Base-by-base conservation (phyloP, 2,329 filamentous ascomycete species). In the Monosporascus sp. region DNA sequence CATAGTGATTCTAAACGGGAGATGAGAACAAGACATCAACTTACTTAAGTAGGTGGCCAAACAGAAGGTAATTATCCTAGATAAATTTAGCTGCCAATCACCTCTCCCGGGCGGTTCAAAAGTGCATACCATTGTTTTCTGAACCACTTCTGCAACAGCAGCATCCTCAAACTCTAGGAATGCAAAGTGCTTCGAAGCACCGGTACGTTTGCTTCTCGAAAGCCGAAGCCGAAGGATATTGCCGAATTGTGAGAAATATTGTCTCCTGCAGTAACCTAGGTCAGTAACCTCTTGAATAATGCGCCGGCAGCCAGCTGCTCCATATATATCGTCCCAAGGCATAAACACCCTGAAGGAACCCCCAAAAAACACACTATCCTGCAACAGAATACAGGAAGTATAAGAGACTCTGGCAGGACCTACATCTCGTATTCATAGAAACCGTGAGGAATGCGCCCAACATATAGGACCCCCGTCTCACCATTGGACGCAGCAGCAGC, bases 381-480 rank as follows among this genome's bases (percentile, higher is more conserved):
- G 39, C 6, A 42, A 42, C 18, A 14, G 39, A 4, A 14, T 5
- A 9, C 18, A 2, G 5, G 39, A 18, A 42, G 14, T 24, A 34
- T 34, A 31, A 11, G 31, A 18, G 14, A 20, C 3, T 42, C 39
- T 14, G 18, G 22, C 17, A 27, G 24, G 59, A 86, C 84, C 62
- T 84, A 85, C 88, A 99, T 95, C 74, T 97, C 88, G 65, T 91
- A 83, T 75, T 99, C 94, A 79, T 93, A 97, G 83, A 99, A 99
- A 74, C 94, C 89, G 59, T 72, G 73, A 39, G 92, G 92, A 55
- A 96, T 86, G 59, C 91, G 90, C 68, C 90, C 91, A 64, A 99
- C 80, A 73, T 96, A 97, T 65, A 97, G 80, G 41, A 94, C 86
- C 47, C 92, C 93, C 1, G 89, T 83, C 49, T 81, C 61, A 27